phyloP scores from a whole-genome alignment of 441 rosid genomes.

The Adansonia gregorii region DNA sequence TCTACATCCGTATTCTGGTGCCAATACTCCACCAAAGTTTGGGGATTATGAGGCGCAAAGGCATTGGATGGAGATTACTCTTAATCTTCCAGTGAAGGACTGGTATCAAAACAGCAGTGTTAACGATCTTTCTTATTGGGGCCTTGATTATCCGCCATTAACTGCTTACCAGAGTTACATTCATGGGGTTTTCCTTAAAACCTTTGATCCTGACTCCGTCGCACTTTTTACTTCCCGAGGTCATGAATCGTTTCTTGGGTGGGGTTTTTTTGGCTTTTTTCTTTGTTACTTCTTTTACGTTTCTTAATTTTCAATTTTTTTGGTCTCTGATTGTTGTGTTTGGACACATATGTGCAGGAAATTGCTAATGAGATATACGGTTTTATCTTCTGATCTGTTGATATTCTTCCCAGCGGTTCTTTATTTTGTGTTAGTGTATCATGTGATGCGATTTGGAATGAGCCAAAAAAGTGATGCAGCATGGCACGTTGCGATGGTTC shows the following conservation, averaged over 20 bases:
- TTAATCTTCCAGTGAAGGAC: slow-evolving; percentile 60
- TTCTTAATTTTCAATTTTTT: neutral
- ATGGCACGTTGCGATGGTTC: slow-evolving; percentile 72
- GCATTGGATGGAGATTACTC: slow-evolving; percentile 97
- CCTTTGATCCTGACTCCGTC: slow-evolving; percentile 67
- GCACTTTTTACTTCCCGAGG: slow-evolving; percentile 69
- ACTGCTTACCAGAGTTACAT: slow-evolving; percentile 92
- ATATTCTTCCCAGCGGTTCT: slow-evolving; percentile 79
- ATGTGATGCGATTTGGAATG: slow-evolving; percentile 28
- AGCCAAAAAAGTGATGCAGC: slow-evolving; percentile 45
- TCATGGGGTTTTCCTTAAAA: slow-evolving; percentile 70
- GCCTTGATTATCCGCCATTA: slow-evolving; percentile 95
- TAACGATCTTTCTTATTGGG: slow-evolving; percentile 90
- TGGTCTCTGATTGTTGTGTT: slow-evolving; percentile 25
- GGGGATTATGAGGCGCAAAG: slow-evolving; percentile 96
- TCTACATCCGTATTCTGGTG: slow-evolving; percentile 81
- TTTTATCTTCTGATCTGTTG: slow-evolving; percentile 71
- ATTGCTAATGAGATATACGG: slow-evolving; percentile 87
- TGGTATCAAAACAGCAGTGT: slow-evolving; percentile 74
- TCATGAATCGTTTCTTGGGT: slow-evolving; percentile 79
- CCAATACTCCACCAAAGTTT: slow-evolving; percentile 73
- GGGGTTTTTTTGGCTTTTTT: slow-evolving; percentile 18
- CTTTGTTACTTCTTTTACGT: neutral
- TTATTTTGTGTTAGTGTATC: slow-evolving; percentile 60
- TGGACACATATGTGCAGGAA: slow-evolving; percentile 51